phyloP scores from a whole-genome alignment of 1,284 basidiomycete species.

The Microbotryum scabiosae region DNA sequence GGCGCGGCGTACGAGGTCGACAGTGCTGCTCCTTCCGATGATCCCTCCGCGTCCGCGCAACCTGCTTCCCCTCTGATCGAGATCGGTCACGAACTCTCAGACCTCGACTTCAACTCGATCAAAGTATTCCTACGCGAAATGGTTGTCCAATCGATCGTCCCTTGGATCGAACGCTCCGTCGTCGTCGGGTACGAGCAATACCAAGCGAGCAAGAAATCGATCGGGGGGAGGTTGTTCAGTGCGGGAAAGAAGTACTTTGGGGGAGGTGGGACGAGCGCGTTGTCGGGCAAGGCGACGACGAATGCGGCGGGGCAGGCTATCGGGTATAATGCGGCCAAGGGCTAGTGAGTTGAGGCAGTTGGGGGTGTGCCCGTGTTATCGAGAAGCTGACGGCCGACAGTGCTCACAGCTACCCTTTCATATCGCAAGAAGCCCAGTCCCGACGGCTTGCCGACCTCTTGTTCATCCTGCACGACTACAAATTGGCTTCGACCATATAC shows the following conservation, averaged over 20 bases:
- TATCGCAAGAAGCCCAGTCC: conserved; percentile 44
- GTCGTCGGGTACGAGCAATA: conserved; percentile 93
- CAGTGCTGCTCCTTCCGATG: background rate
- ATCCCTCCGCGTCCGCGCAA: background rate
- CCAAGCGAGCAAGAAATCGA: conserved; percentile 69
- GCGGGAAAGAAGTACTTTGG: conserved; percentile 49
- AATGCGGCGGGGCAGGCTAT: conserved; percentile 23
- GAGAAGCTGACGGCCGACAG: background rate
- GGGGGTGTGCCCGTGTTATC: conserved; percentile 29
- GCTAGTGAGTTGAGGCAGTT: conserved; percentile 34
- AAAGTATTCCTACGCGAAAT: conserved; percentile 82
- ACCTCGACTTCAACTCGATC: conserved; percentile 42
- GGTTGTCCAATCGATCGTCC: conserved; percentile 78
- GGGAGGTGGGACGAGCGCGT: conserved; percentile 33
- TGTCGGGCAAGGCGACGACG: conserved; percentile 22
- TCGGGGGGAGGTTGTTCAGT: conserved; percentile 84
- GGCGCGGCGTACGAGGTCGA: background rate
- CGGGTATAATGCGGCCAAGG: conserved; percentile 33
- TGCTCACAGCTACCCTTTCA: conserved; percentile 42
- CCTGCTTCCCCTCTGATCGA: background rate
- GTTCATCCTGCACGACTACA: conserved; percentile 82
- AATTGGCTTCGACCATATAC: conserved; percentile 75
- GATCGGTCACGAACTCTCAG: conserved; percentile 8
- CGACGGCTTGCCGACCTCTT: conserved; percentile 86
- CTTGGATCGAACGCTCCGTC: conserved; percentile 93